These are phyloP conservation scores for Populus ilicifolia DNA, from an alignment of 345 rosid species.

Conservation along the genomic window DNA sequence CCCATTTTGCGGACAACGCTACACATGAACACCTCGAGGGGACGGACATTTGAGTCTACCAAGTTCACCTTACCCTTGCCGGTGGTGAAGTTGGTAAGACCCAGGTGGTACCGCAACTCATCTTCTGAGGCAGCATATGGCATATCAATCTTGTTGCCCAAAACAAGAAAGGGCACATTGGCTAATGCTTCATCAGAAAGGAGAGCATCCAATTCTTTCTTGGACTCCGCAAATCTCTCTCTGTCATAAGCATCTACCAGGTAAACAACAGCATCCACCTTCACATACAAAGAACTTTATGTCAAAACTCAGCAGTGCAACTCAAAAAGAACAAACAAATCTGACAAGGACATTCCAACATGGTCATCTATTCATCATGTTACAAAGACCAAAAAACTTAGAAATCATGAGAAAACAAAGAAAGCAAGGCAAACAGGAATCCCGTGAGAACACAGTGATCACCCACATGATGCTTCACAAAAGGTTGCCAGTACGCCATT, in stretches of 20 bases:
- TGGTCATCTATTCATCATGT: background rate
- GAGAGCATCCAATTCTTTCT: conserved; percentile 60
- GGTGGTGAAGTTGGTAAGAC: conserved; percentile 65
- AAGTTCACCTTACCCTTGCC: conserved; percentile 62
- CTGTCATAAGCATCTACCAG: conserved; percentile 68
- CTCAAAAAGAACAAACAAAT: background rate
- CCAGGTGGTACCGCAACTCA: conserved; percentile 59
- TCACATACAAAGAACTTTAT: conserved; percentile 1
- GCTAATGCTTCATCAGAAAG: conserved; percentile 56
- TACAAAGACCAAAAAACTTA: background rate
- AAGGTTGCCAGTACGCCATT: background rate
- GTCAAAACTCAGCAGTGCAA: background rate
- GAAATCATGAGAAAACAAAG: background rate
- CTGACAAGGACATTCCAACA: background rate
- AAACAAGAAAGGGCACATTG: conserved; percentile 59
- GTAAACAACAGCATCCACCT: conserved; percentile 79
- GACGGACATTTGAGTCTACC: conserved; percentile 50
- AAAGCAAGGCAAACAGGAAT: background rate
- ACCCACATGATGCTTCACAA: background rate
- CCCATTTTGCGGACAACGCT: conserved; percentile 81
- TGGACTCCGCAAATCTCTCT: conserved; percentile 61
- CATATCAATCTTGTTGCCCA: conserved; percentile 71
- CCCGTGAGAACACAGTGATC: background rate
- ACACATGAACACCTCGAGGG: conserved; percentile 72
- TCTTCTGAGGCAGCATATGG: conserved; percentile 71